Percentiles rank a stretch among this genome's conserved stretches.
These are phyloP conservation scores for Chenopodium album DNA, from an alignment of 148 eudicot species.

Conservation along the genomic window DNA sequence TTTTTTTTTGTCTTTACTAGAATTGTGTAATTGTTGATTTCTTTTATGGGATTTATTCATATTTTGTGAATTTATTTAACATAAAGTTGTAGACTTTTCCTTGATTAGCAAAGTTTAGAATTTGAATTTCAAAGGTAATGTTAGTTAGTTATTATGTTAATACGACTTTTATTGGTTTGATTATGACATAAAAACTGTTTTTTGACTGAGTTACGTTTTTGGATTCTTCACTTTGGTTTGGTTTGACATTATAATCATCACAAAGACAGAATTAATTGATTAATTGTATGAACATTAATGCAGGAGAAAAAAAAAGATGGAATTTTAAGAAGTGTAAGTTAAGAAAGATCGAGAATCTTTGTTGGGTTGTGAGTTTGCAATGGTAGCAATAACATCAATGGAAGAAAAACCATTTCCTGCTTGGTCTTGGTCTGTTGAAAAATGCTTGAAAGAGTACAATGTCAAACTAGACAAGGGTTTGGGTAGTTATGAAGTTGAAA, in stretches of 20 bases:
- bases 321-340: conserved; percentile 5
- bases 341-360: too few species aligned
- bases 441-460: conserved; percentile 54
- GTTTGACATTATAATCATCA: not conserved
- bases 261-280: not conserved
- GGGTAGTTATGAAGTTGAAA: conserved; percentile 60
- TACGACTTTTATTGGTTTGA: conserved; percentile 14
- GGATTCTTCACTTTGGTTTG: not conserved
- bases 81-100: not conserved
- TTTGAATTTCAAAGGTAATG: not conserved
- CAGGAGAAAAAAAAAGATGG: conserved; percentile 20
- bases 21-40: conserved; percentile 9
- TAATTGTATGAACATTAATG: not conserved
- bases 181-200: conserved; percentile 11
- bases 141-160: not conserved
- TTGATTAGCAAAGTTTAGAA: not conserved
- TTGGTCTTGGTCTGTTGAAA: conserved; percentile 65
- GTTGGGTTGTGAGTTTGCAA: conserved; percentile 14
- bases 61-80: not conserved
- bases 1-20: not conserved
- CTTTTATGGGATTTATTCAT: conserved; percentile 5
- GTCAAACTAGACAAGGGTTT: conserved; percentile 61
- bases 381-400: conserved; percentile 34
- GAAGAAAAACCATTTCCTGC: conserved; percentile 56
- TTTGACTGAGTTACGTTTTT: conserved; percentile 13